A percentile compares a stretch with the other conserved stretches of the same genome.
Evolutionary conservation across 345 rosid genomes (phyloP).

Genomic region (Limnanthes douglasii): DNA sequence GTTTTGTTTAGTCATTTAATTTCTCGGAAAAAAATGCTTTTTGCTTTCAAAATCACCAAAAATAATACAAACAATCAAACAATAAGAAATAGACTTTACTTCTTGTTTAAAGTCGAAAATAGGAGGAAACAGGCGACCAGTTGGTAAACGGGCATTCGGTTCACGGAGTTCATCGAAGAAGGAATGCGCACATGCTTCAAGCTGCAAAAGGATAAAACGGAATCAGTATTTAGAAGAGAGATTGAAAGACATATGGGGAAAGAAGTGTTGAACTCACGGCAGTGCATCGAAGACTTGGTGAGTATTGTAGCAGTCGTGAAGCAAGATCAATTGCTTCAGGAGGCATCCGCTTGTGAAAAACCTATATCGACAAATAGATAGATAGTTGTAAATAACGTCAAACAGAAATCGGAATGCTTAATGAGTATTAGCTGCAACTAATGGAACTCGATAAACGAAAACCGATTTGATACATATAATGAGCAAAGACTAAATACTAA

Average conservation of each 20-base stretch:
- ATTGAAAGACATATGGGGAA: too few species aligned
- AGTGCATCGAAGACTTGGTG: constrained; percentile 77
- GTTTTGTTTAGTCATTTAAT: too few species aligned
- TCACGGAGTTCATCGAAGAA: constrained; percentile 58
- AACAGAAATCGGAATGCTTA: constrained; percentile 3
- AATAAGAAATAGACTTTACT: constrained; percentile 22
- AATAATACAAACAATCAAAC: too few species aligned
- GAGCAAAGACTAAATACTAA: constrained; percentile 2
- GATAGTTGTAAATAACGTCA: neutral
- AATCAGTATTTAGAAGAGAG: neutral
- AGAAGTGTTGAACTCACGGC: constrained; percentile 32
- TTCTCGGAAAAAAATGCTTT: neutral
- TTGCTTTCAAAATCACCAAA: too few species aligned
- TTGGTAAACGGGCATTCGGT: constrained; percentile 42
- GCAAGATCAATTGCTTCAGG: constrained; percentile 87
- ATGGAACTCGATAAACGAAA: too few species aligned
- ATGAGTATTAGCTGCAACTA: too few species aligned
- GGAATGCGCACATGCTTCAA: constrained; percentile 58
- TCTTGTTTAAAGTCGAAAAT: constrained; percentile 64
- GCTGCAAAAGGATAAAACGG: constrained; percentile 14
- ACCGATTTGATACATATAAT: too few species aligned
- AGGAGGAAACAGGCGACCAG: constrained; percentile 42
- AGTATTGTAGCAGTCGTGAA: constrained; percentile 69
- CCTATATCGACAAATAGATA: constrained; percentile 12
- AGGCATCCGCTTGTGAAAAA: constrained; percentile 80